Conservation (phyloP, 2,329 filamentous ascomycete species). For the Aspergillus melleus region DNA sequence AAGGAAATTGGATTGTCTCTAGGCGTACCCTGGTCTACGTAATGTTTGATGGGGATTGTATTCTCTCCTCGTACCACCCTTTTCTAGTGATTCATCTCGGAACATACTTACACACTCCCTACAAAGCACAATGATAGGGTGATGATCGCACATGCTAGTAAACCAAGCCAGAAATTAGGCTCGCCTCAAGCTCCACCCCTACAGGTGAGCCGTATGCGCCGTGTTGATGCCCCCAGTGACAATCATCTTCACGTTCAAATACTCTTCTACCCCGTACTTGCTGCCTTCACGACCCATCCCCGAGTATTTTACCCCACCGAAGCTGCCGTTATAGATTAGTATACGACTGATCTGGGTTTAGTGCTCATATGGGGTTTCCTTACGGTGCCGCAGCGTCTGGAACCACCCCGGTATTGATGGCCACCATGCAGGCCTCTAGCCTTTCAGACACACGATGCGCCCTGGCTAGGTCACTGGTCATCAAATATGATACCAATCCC, state of each 20-base stretch:
- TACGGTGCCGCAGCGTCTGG: constrained; percentile 48
- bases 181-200: too few relatives aligned
- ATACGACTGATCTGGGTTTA: neutral
- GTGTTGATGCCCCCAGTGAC: constrained; percentile 13
- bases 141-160: too few relatives aligned
- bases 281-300: constrained; percentile 76
- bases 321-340: constrained; percentile 40
- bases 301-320: constrained; percentile 77
- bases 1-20: too few relatives aligned
- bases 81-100: too few relatives aligned
- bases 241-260: constrained; percentile 64
- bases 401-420: constrained; percentile 67
- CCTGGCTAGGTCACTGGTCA: constrained; percentile 58
- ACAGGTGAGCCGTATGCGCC: too few relatives aligned
- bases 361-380: constrained; percentile 14
- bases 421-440: constrained; percentile 47
- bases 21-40: too few relatives aligned
- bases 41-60: too few relatives aligned
- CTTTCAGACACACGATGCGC: constrained; percentile 58
- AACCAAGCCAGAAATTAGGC: too few relatives aligned
- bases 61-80: too few relatives aligned
- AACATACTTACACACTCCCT: too few relatives aligned
- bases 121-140: too few relatives aligned
- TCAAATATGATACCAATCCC: constrained; percentile 89
- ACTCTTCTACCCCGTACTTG: constrained; percentile 72